phyloP scores from a whole-genome alignment of 2,329 filamentous ascomycete species.

The Lachnellula suecica region DNA sequence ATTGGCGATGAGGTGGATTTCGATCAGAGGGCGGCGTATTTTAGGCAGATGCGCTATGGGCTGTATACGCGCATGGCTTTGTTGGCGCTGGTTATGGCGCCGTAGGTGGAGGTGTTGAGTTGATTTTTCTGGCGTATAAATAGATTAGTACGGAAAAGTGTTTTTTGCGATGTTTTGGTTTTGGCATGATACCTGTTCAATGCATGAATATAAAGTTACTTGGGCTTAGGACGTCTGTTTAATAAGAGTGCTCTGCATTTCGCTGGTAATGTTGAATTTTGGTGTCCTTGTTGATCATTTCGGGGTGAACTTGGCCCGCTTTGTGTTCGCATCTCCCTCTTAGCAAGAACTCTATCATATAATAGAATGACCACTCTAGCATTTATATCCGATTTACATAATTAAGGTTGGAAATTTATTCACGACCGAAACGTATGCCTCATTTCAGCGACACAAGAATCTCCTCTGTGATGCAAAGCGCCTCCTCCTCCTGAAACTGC shows the following conservation, averaged over 20 bases:
- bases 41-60: constrained; percentile 96
- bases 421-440: no score
- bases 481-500: not conserved
- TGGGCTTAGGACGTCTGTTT: not conserved
- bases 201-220: not conserved
- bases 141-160: not conserved
- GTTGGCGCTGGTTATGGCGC: constrained; percentile 84
- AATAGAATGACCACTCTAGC: not conserved
- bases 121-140: not conserved
- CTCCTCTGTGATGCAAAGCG: not conserved
- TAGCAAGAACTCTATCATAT: no score
- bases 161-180: not conserved
- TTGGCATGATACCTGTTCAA: not conserved
- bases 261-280: not conserved
- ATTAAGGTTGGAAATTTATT: not conserved
- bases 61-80: constrained; percentile 98
- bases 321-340: no score
- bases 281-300: not conserved
- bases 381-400: not conserved
- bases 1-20: constrained; percentile 96
- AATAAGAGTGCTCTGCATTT: not conserved
- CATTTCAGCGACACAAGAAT: not conserved
- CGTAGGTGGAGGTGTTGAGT: constrained; percentile 3
- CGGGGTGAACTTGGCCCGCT: no score
- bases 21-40: constrained; percentile 95